These are phyloP conservation scores for Pythium monospermum DNA, from an alignment of 352 stramenopile species.

Conservation along the genomic window DNA sequence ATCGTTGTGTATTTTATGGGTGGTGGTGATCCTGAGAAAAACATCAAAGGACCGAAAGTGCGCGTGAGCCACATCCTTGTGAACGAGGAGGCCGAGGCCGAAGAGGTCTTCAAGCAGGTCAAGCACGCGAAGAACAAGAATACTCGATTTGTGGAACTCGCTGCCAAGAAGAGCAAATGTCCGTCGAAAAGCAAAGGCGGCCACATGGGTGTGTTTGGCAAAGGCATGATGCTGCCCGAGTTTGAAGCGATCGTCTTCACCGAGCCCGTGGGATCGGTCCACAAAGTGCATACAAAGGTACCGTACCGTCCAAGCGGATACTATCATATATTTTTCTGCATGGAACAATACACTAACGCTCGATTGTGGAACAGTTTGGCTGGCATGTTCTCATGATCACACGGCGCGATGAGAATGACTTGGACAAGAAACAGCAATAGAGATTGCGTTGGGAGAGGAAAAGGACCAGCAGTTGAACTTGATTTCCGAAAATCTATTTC, in stretches of 20 bases:
- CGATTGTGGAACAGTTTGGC: slow-evolving; percentile 48
- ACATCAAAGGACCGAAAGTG: slow-evolving; percentile 28
- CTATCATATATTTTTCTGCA: no score
- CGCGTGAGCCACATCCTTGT: slow-evolving; percentile 64
- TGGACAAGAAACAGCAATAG: slow-evolving; percentile 27
- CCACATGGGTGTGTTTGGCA: slow-evolving; percentile 62
- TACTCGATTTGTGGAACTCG: slow-evolving; percentile 48
- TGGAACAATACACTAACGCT: no score
- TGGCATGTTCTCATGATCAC: slow-evolving; percentile 75
- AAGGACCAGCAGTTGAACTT: no score
- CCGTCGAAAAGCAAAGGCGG: slow-evolving; percentile 57
- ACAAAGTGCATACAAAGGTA: slow-evolving; percentile 57
- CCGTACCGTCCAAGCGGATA: no score
- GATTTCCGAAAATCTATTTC: no score
- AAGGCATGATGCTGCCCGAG: slow-evolving; percentile 67
- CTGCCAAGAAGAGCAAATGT: slow-evolving; percentile 43
- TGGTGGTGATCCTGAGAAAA: slow-evolving; percentile 6
- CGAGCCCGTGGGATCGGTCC: slow-evolving; percentile 41
- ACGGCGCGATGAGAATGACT: slow-evolving; percentile 42
- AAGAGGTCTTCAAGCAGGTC: slow-evolving; percentile 55
- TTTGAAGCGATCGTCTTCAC: slow-evolving; percentile 72
- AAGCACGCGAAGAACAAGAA: slow-evolving; percentile 46
- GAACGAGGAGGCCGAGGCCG: slow-evolving; percentile 43
- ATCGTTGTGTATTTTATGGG: slow-evolving; percentile 19
- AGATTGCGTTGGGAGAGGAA: no score